A percentile compares a stretch with the other conserved stretches of the same genome.
Conservation (phyloP, 805 yeast species). For the Candida tibetensis region DNA sequence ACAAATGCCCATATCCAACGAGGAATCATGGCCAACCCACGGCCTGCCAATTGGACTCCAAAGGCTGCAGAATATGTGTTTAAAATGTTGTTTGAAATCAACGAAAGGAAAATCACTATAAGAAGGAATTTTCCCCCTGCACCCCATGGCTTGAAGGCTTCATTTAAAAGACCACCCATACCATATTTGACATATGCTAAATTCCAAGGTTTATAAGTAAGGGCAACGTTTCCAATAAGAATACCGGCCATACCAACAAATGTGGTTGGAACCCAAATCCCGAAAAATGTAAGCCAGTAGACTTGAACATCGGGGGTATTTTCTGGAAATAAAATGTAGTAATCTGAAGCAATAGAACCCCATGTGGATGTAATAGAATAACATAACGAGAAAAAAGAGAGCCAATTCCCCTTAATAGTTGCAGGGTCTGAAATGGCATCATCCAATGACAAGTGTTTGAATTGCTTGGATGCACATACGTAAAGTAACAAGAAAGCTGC, state of each 20-base stretch:
- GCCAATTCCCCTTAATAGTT: slow-evolving; percentile 62
- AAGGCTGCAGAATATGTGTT: slow-evolving; percentile 37
- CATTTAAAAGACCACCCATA: slow-evolving; percentile 32
- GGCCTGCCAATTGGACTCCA: slow-evolving; percentile 32
- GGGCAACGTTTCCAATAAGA: slow-evolving; percentile 32
- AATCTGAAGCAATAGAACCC: slow-evolving; percentile 86
- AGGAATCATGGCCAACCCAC: slow-evolving; percentile 27
- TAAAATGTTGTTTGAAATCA: slow-evolving; percentile 35
- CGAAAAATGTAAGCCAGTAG: slow-evolving; percentile 61
- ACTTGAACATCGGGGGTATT: slow-evolving; percentile 53
- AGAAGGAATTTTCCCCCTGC: slow-evolving; percentile 33
- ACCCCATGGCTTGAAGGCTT: slow-evolving; percentile 36
- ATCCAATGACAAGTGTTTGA: slow-evolving; percentile 30
- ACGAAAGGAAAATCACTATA: slow-evolving; percentile 29
- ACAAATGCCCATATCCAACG: slow-evolving; percentile 38
- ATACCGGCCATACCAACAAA: slow-evolving; percentile 33
- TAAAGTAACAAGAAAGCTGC: slow-evolving; percentile 67
- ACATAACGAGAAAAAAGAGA: slow-evolving; percentile 68
- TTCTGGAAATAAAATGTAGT: slow-evolving; percentile 79
- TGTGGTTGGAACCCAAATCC: slow-evolving; percentile 48
- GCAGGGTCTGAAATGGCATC: slow-evolving; percentile 33
- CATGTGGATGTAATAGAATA: slow-evolving; percentile 84
- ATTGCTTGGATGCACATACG: slow-evolving; percentile 54
- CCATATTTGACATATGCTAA: slow-evolving; percentile 27
- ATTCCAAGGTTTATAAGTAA: slow-evolving; percentile 30